A percentile compares a stretch with the other conserved stretches of the same genome.
Evolutionary conservation across 2,329 filamentous ascomycete genomes (phyloP).

Genomic region (Pseudofabraea citricarpa): DNA sequence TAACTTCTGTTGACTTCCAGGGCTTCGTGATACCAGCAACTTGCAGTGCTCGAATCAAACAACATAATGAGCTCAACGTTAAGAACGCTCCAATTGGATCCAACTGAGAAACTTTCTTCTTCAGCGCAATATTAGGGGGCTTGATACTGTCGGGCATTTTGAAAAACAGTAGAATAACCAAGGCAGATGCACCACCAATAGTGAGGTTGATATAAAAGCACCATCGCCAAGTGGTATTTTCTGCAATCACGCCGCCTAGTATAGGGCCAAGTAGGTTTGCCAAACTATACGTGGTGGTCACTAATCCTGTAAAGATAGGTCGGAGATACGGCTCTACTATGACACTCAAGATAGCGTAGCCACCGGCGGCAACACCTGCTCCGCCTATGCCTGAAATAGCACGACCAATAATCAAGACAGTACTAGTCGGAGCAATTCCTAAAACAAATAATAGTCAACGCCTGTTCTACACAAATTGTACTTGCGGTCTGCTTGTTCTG

Average conservation of each 20-base stretch:
- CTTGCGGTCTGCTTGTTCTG: too few relatives aligned
- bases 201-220: slow-evolving; percentile 32
- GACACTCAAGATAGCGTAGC: slow-evolving; percentile 16
- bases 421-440: slow-evolving; percentile 20
- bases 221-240: slow-evolving; percentile 11
- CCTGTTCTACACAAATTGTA: background rate
- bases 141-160: slow-evolving; percentile 24
- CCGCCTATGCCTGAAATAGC: slow-evolving; percentile 24
- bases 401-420: slow-evolving; percentile 25
- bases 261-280: slow-evolving; percentile 2
- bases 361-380: slow-evolving; percentile 28
- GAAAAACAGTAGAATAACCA: slow-evolving; percentile 37
- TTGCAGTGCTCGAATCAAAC: slow-evolving; percentile 38
- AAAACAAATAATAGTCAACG: background rate
- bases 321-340: slow-evolving; percentile 22
- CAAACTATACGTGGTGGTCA: slow-evolving; percentile 14
- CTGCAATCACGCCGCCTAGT: slow-evolving; percentile 11
- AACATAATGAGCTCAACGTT: slow-evolving; percentile 36
- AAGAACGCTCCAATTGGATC: slow-evolving; percentile 38
- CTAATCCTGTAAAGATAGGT: slow-evolving; percentile 22
- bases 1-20: slow-evolving; percentile 34
- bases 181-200: slow-evolving; percentile 28
- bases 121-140: slow-evolving; percentile 21
- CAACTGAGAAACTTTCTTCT: slow-evolving; percentile 40
- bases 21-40: slow-evolving; percentile 35